Evolutionary conservation across 768 basidiomycete genomes (phyloP).

Genomic region (Chalciporus piperatus): DNA sequence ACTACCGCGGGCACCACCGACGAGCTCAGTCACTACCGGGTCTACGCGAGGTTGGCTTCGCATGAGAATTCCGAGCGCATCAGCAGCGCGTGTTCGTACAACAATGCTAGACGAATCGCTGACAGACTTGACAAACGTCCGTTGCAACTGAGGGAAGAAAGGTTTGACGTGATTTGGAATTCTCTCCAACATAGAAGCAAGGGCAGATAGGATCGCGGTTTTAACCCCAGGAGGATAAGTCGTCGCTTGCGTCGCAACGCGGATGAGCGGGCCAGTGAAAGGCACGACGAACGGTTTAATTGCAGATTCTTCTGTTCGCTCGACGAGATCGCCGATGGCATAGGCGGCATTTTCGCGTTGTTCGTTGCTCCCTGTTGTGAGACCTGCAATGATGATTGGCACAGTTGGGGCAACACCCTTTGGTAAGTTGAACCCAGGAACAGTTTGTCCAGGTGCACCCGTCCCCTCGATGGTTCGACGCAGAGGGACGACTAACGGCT

Average conservation of each 20-base stretch:
- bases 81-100: slow-evolving; percentile 79
- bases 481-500: slow-evolving; percentile 85
- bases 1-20: slow-evolving; percentile 58
- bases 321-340: slow-evolving; percentile 94
- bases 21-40: slow-evolving; percentile 89
- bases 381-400: slow-evolving; percentile 86
- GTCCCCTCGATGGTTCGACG: slow-evolving; percentile 84
- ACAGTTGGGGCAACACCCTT: slow-evolving; percentile 85
- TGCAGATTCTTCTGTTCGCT: slow-evolving; percentile 75
- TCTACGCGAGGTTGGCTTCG: slow-evolving; percentile 86
- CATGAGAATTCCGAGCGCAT: slow-evolving; percentile 89
- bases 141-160: slow-evolving; percentile 97
- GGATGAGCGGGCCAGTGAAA: slow-evolving; percentile 93
- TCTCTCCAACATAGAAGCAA: slow-evolving; percentile 79
- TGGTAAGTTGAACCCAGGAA: slow-evolving; percentile 82
- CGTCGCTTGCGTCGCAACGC: slow-evolving; percentile 87
- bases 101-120: slow-evolving; percentile 74
- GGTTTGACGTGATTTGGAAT: slow-evolving; percentile 92
- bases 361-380: slow-evolving; percentile 92
- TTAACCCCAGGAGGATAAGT: slow-evolving; percentile 93
- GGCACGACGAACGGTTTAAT: slow-evolving; percentile 96
- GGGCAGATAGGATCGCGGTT: slow-evolving; percentile 81
- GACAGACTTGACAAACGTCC: slow-evolving; percentile 93
- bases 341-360: slow-evolving; percentile 94
- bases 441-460: slow-evolving; percentile 69